phyloP scores from a whole-genome alignment of 371 early-diverging fungal species.

The Amoeboaphelidium occidentale region DNA sequence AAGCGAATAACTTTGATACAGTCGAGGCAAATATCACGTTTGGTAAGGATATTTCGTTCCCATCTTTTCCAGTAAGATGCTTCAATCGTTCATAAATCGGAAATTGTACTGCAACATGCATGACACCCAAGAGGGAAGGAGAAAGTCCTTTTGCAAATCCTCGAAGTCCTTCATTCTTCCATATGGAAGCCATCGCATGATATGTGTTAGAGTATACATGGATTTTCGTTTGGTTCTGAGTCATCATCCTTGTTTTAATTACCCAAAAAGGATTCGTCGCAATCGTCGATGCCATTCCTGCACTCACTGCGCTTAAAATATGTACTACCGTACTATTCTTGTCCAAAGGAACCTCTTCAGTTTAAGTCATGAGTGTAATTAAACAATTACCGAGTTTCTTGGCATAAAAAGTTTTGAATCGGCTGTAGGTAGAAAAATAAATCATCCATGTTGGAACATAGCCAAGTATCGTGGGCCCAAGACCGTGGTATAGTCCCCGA shows the following conservation, averaged over 20 bases:
- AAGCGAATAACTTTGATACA: constrained; percentile 65
- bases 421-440: constrained; percentile 56
- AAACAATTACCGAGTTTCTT: not conserved
- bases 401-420: constrained; percentile 19
- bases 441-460: constrained; percentile 79
- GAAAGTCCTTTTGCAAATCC: constrained; percentile 75
- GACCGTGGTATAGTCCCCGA: constrained; percentile 66
- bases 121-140: constrained; percentile 63
- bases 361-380: not conserved
- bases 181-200: constrained; percentile 43
- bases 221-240: constrained; percentile 10
- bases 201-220: constrained; percentile 15
- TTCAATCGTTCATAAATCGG: constrained; percentile 82
- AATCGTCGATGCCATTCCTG: constrained; percentile 52
- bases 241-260: constrained; percentile 71
- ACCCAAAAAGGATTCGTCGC: constrained; percentile 83
- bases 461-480: constrained; percentile 62
- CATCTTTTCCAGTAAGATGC: constrained; percentile 5
- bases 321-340: constrained; percentile 23
- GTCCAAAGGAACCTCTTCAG: not conserved
- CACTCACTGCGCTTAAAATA: constrained; percentile 56
- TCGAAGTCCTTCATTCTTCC: constrained; percentile 33
- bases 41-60: not conserved
- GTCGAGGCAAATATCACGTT: constrained; percentile 47
- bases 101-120: constrained; percentile 83